Conservation (phyloP, 805 yeast species). For the Lachancea sp. region DNA sequence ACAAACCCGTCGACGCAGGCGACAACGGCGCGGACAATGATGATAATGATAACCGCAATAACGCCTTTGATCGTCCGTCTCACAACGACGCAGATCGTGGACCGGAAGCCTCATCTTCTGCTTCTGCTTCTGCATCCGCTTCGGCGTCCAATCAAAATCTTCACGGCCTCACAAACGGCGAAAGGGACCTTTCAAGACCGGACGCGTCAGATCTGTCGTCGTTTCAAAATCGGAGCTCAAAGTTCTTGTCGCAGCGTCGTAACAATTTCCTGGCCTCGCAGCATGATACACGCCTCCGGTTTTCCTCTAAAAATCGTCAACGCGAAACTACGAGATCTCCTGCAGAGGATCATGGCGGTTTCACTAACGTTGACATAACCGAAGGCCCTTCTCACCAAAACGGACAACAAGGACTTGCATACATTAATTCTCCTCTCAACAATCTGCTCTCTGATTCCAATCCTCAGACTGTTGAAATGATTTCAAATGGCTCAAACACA, state of each 20-base stretch:
- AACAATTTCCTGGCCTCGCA: constrained; percentile 29
- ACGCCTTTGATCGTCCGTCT: not conserved
- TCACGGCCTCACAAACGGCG: constrained; percentile 4
- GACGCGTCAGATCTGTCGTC: constrained; percentile 6
- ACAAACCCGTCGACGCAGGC: constrained; percentile 42
- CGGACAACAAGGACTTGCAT: constrained; percentile 10
- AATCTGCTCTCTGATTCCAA: constrained; percentile 12
- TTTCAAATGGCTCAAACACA: constrained; percentile 1
- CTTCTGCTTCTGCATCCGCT: constrained; percentile 3
- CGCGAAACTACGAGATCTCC: constrained; percentile 7
- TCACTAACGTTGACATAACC: constrained; percentile 16
- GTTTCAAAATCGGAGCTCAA: constrained; percentile 10
- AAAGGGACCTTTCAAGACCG: not conserved
- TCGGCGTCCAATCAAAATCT: constrained; percentile 1
- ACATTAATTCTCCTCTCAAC: constrained; percentile 18
- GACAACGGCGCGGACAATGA: constrained; percentile 4
- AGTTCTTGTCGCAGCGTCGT: constrained; percentile 26
- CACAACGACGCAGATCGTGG: not conserved
- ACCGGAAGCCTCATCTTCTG: not conserved
- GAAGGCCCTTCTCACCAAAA: constrained; percentile 5
- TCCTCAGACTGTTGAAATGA: constrained; percentile 7
- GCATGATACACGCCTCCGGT: constrained; percentile 29
- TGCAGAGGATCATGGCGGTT: constrained; percentile 23
- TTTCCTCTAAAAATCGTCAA: constrained; percentile 17
- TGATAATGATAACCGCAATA: not conserved